phyloP scores from a whole-genome alignment of 441 rosid genomes.

The Pelargonium myrrhifolium region DNA sequence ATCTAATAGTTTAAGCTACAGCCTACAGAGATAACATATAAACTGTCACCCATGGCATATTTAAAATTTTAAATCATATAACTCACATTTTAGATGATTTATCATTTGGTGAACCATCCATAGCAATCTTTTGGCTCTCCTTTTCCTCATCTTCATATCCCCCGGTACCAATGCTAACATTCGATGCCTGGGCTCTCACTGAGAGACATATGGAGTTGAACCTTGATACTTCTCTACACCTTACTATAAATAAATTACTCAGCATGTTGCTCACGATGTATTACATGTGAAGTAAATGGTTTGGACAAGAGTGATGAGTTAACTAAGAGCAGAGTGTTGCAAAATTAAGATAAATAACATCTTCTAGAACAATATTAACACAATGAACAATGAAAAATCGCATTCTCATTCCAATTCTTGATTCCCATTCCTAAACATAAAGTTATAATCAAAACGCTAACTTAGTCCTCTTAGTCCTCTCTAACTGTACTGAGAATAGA shows the following conservation, averaged over 20 bases:
- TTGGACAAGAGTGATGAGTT: not conserved
- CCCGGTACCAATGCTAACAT: slow-evolving; percentile 61
- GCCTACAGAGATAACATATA: not conserved
- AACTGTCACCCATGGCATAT: not conserved
- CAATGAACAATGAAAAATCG: not conserved
- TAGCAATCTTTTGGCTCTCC: slow-evolving; percentile 29
- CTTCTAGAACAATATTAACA: not conserved
- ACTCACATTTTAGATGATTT: slow-evolving; percentile 50
- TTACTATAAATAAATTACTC: slow-evolving; percentile 41
- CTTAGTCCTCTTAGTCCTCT: not conserved
- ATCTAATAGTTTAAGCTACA: not conserved
- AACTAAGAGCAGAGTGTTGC: not conserved
- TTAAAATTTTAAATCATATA: not conserved
- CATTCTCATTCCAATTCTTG: no score
- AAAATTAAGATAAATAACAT: not conserved
- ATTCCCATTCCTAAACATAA: no score
- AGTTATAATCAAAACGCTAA: not conserved
- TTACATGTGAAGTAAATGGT: not conserved
- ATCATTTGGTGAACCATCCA: slow-evolving; percentile 29
- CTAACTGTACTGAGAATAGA: not conserved
- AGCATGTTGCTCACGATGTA: slow-evolving; percentile 11
- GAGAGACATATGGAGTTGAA: slow-evolving; percentile 26
- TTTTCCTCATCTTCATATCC: slow-evolving; percentile 50
- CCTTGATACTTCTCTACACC: slow-evolving; percentile 49
- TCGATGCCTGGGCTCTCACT: slow-evolving; percentile 53